Base-by-base conservation (phyloP, 331 rosid genomes). In the Malus hybrid region DNA sequence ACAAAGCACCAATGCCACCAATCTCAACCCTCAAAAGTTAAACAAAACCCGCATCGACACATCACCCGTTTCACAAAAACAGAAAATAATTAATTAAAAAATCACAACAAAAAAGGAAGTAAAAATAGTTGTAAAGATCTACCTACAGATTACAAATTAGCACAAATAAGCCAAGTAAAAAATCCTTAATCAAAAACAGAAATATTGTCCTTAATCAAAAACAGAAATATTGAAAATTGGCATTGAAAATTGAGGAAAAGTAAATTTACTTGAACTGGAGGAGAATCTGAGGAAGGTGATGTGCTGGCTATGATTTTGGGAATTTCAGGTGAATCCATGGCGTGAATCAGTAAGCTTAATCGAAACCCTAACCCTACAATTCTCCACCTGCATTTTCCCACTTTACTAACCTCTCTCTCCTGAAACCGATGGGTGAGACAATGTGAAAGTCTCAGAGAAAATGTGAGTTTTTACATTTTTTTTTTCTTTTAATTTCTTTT, bases 241-340 rank as follows among this genome's bases (percentile, higher is more conserved):
- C 13, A 29, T 69, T 18, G 59, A 20, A 59, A 80, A 27, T 36
- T 20, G 48, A 32, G 67, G 66, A 20, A 46, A 52, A 10, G 44
- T 61, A 27, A 44, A 75, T 10, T 77, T 85, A 89, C 91, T 76
- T 87, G 91, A 18, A 85, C 83, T 54, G 78, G 83, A 71, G 87
- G 83, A 44, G 91, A 87, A 62, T 85, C 83, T 5, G 76, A 73
- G 50, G 75, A 20, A 69, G 80, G 32, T 28, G 77, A 34, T n/a
- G 24, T 69, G 12, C 56, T 11, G 73, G 82, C 15, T 20, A 27
- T 75, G 80, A 76, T 52, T 52, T 80, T 74, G 9, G 79, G 27
- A 70, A 84, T 33, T 67, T 81, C 80, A 59, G 89, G 89, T 70
- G 91, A 89, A 78, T 83, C 87, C 91, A 87, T 83, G 71, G 83